Evolutionary conservation across 805 yeast species (phyloP).

Genomic region (Cyberlindnera petersonii): DNA sequence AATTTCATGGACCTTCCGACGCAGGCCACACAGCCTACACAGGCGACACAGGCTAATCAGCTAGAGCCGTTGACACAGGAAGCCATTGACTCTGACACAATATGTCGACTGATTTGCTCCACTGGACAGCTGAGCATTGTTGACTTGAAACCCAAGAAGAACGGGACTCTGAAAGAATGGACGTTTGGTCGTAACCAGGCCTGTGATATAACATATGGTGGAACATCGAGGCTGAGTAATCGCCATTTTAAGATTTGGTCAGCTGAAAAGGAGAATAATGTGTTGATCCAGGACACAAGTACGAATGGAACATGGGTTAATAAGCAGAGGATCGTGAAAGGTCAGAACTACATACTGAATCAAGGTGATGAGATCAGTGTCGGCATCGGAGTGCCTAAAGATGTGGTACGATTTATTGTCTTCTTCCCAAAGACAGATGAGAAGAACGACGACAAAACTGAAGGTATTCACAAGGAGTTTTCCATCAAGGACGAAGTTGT

Average conservation of each 20-base stretch:
- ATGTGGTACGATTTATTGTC: slow-evolving; percentile 49
- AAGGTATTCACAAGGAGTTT: slow-evolving; percentile 65
- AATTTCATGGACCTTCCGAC: slow-evolving; percentile 35
- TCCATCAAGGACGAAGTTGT: slow-evolving; percentile 79
- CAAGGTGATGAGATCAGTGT: slow-evolving; percentile 94
- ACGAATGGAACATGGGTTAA: slow-evolving; percentile 94
- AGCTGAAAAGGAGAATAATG: slow-evolving; percentile 49
- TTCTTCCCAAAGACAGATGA: slow-evolving; percentile 30
- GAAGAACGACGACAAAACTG: slow-evolving; percentile 15
- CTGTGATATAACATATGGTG: slow-evolving; percentile 59
- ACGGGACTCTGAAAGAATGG: slow-evolving; percentile 46
- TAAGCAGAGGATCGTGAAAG: slow-evolving; percentile 65
- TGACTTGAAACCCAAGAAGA: slow-evolving; percentile 39
- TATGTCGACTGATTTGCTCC: slow-evolving; percentile 59
- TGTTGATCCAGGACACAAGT: slow-evolving; percentile 56
- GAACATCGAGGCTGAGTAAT: slow-evolving; percentile 67
- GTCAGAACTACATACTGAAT: slow-evolving; percentile 71
- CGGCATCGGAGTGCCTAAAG: slow-evolving; percentile 79
- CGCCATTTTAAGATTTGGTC: slow-evolving; percentile 67
- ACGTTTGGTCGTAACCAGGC: slow-evolving; percentile 66
- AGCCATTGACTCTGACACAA: slow-evolving; percentile 35
- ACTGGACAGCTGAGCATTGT: slow-evolving; percentile 48
- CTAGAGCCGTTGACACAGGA: slow-evolving; percentile 34
- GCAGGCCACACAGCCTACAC: slow-evolving; percentile 39
- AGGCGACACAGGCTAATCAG: slow-evolving; percentile 32